Conservation (phyloP, 768 basidiomycete species). For the Podaxis sp. region DNA sequence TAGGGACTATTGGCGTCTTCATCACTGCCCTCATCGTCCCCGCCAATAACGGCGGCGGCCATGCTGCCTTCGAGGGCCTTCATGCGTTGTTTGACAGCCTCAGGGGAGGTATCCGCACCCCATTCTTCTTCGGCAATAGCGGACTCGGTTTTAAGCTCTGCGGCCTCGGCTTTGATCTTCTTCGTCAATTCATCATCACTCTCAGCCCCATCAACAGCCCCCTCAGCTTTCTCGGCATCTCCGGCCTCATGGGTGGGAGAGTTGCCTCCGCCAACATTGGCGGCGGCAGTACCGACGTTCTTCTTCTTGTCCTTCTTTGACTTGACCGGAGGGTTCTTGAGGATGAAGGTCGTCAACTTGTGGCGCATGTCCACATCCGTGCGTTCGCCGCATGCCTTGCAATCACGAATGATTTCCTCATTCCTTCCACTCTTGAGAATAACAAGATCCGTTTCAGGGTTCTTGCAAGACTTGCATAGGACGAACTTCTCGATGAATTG, state of each 20-base stretch:
- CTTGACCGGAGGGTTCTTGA: constrained; percentile 96
- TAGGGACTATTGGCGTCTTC: constrained; percentile 89
- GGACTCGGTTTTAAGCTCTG: constrained; percentile 65
- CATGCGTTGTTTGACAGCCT: constrained; percentile 83
- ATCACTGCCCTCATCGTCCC: constrained; percentile 89
- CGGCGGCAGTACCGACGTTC: constrained; percentile 51
- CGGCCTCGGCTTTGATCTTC: constrained; percentile 91
- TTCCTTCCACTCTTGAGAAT: constrained; percentile 78
- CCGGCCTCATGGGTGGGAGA: constrained; percentile 35
- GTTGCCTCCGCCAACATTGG: constrained; percentile 43
- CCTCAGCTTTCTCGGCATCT: constrained; percentile 35
- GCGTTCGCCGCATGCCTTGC: constrained; percentile 96
- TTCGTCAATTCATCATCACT: constrained; percentile 87
- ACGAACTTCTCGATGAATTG: constrained; percentile 98
- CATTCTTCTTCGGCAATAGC: constrained; percentile 73
- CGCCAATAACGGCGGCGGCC: constrained; percentile 54
- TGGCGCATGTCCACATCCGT: constrained; percentile 95
- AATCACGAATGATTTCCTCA: constrained; percentile 92
- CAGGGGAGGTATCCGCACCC: constrained; percentile 89
- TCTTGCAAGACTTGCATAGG: constrained; percentile 96
- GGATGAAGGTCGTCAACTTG: constrained; percentile 93
- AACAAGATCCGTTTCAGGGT: constrained; percentile 96
- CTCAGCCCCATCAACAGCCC: constrained; percentile 55
- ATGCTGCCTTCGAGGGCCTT: constrained; percentile 64
- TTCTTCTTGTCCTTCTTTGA: constrained; percentile 71